Evolutionary conservation across 192 early-diverging fungal genomes (phyloP).

Genomic region (Backusella parvicylindrica): DNA sequence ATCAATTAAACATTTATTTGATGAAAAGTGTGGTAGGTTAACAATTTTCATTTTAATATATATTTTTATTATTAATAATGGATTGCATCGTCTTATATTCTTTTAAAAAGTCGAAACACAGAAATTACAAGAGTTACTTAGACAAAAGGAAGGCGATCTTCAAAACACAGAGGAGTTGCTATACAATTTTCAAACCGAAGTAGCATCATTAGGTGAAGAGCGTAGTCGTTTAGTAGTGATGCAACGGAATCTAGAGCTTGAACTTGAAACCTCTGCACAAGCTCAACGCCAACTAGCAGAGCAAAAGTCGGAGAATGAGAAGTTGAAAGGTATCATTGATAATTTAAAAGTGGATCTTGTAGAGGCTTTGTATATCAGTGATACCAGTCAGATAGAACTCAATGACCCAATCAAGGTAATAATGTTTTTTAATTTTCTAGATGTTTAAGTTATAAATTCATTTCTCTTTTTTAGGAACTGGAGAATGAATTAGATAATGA

Average conservation of each 20-base stretch:
- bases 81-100: background rate
- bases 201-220: slow-evolving; percentile 27
- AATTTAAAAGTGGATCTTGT: slow-evolving; percentile 35
- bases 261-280: slow-evolving; percentile 26
- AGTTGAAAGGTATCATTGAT: slow-evolving; percentile 35
- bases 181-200: slow-evolving; percentile 21
- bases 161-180: slow-evolving; percentile 21
- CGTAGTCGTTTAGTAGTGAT: slow-evolving; percentile 32
- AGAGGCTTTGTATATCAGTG: slow-evolving; percentile 14
- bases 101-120: slow-evolving; percentile 34
- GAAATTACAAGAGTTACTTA: slow-evolving; percentile 33
- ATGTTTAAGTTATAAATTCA: background rate
- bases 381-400: background rate
- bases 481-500: slow-evolving; percentile 19
- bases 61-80: background rate
- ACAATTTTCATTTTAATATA: background rate
- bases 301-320: slow-evolving; percentile 36
- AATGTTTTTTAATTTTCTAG: background rate
- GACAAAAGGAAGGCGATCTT: slow-evolving; percentile 33
- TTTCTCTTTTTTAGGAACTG: slow-evolving; percentile 6
- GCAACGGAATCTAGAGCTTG: slow-evolving; percentile 28
- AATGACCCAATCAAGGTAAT: background rate
- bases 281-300: slow-evolving; percentile 33
- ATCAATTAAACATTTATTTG: slow-evolving; percentile 34
- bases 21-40: slow-evolving; percentile 39